Percentiles rank a stretch among this genome's conserved stretches.
Evolutionary conservation across 805 yeast genomes (phyloP).

Genomic region (Cyberlindnera nakhonratchasimensis): DNA sequence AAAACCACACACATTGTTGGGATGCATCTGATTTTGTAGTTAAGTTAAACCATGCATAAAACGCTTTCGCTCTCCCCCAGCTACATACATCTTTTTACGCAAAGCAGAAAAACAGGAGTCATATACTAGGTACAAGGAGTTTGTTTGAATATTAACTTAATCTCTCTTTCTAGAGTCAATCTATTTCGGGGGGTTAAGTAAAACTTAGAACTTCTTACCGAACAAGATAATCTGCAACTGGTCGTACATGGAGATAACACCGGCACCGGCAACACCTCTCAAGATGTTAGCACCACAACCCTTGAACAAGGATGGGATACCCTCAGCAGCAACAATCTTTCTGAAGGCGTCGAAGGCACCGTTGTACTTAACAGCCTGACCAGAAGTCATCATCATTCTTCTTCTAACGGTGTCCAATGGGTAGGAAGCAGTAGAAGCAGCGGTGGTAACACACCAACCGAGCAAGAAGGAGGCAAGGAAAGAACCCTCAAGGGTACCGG

Average conservation of each 20-base stretch:
- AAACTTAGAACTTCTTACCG: conserved; percentile 81
- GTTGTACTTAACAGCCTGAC: conserved; percentile 94
- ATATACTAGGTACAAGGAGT: conserved; percentile 7
- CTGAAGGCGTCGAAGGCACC: conserved; percentile 93
- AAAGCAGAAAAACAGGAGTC: too few species aligned
- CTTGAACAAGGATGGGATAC: conserved; percentile 90
- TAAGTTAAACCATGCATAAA: too few species aligned
- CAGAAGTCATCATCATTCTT: conserved; percentile 99
- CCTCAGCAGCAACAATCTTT: conserved; percentile 93
- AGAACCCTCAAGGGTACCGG: conserved; percentile 91
- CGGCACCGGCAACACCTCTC: conserved; percentile 99
- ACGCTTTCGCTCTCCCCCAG: too few species aligned
- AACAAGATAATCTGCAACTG: conserved; percentile 91
- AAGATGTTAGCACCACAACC: conserved; percentile 99
- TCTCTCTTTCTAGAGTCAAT: conserved; percentile 59
- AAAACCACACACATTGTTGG: too few species aligned
- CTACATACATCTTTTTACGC: too few species aligned
- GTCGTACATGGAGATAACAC: conserved; percentile 97
- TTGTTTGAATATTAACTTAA: conserved; percentile 21
- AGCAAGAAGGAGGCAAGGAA: conserved; percentile 93
- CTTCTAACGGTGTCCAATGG: conserved; percentile 99
- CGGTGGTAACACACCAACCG: conserved; percentile 98
- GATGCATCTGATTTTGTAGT: too few species aligned
- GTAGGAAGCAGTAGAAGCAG: conserved; percentile 98
- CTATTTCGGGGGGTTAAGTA: conserved; percentile 11